Percentiles rank a stretch among this genome's conserved stretches.
These are phyloP conservation scores for Neofusicoccum cordaticola DNA, from an alignment of 2,329 filamentous ascomycete species.

Conservation along the genomic window DNA sequence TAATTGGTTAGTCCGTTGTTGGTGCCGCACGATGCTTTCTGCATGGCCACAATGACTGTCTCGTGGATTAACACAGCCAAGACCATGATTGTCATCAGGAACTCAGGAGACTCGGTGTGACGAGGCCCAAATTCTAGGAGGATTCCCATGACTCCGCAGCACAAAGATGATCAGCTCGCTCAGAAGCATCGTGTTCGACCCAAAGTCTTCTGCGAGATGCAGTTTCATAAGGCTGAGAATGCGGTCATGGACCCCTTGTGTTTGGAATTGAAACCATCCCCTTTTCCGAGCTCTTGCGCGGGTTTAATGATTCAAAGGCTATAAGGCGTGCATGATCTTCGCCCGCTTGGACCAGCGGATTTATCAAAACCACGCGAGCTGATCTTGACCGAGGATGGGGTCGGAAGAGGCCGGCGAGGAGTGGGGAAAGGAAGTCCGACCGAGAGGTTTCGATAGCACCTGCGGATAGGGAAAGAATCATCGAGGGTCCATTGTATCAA, in stretches of 20 bases:
- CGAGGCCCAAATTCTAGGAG: background rate
- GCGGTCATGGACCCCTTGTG: background rate
- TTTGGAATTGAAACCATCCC: background rate
- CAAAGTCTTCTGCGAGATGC: too few species aligned
- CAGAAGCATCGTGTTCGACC: background rate
- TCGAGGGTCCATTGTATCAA: background rate
- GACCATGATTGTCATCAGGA: background rate
- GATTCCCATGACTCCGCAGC: background rate
- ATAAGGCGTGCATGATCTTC: constrained; percentile 14
- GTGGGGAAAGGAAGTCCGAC: background rate
- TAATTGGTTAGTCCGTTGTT: background rate
- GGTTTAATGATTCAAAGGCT: constrained; percentile 1
- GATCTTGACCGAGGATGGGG: background rate
- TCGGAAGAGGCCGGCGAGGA: background rate
- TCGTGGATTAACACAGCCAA: constrained; percentile 1
- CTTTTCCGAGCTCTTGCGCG: background rate
- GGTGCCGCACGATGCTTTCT: background rate
- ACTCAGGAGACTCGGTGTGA: background rate
- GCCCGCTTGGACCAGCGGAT: constrained; percentile 5
- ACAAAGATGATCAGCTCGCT: background rate
- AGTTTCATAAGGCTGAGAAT: too few species aligned
- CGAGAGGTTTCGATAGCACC: background rate
- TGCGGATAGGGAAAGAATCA: constrained; percentile 4
- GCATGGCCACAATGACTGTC: background rate
- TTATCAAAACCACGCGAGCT: background rate